Percentiles rank a stretch among this genome's conserved stretches.
Evolutionary conservation across 2,329 filamentous ascomycete species (phyloP).

Genomic region (Gremmenia infestans): DNA sequence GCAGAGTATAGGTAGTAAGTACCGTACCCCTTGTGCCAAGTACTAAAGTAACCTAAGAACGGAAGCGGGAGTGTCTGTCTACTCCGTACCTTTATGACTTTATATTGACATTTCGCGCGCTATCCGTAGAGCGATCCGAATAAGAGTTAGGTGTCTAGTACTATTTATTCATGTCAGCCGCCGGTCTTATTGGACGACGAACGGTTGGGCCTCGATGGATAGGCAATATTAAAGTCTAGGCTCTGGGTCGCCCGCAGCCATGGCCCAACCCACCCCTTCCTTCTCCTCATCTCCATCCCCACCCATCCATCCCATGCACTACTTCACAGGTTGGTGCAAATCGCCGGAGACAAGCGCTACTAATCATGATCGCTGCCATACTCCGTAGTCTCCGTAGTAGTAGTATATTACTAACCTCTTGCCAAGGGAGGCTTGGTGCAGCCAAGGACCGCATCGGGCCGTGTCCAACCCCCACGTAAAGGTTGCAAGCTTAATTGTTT

Average conservation of each 20-base stretch:
- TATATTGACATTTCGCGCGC: background rate
- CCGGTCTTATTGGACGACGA: conserved; percentile 15
- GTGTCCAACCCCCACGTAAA: conserved; percentile 9
- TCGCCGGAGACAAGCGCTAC: background rate
- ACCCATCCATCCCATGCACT: background rate
- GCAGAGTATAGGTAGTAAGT: background rate
- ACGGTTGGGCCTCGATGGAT: conserved; percentile 7
- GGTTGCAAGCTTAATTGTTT: conserved; percentile 10
- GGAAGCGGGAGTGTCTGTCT: too few relatives aligned
- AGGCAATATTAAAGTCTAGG: background rate
- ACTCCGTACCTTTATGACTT: too few relatives aligned
- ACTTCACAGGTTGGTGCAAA: background rate
- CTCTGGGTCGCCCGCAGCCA: background rate
- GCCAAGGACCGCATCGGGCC: background rate
- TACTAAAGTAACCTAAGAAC: background rate
- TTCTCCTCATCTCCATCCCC: background rate
- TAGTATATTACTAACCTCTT: background rate
- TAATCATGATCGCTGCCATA: background rate
- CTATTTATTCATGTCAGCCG: background rate
- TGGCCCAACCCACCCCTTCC: background rate
- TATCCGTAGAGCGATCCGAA: background rate
- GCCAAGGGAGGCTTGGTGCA: background rate
- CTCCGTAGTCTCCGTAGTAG: too few relatives aligned
- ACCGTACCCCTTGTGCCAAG: background rate
- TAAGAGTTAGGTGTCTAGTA: background rate